These are phyloP conservation scores for Penicillium vulpinum DNA, from an alignment of 2,329 filamentous ascomycete species.

Conservation along the genomic window DNA sequence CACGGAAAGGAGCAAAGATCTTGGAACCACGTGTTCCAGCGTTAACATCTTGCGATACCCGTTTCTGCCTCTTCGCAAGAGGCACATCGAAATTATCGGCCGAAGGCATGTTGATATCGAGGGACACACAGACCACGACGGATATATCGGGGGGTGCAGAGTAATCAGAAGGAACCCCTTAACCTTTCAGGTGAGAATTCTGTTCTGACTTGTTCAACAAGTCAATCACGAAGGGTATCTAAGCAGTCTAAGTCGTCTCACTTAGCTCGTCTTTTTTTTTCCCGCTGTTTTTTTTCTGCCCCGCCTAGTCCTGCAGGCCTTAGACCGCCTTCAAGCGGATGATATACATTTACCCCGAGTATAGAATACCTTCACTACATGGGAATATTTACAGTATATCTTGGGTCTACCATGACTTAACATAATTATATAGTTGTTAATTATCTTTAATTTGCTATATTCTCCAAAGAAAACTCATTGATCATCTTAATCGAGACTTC, in stretches of 20 bases:
- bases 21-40: constrained; percentile 60
- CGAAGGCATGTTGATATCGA: constrained; percentile 46
- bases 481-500: neutral
- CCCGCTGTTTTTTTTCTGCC: constrained; percentile 13
- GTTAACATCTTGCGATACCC: constrained; percentile 43
- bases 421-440: rapidly evolving
- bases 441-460: rapidly evolving
- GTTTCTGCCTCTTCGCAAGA: constrained; percentile 75
- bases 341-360: neutral
- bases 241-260: neutral
- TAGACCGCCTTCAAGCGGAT: constrained; percentile 4
- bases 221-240: neutral
- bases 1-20: constrained; percentile 91
- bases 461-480: rapidly evolving
- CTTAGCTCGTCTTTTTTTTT: constrained; percentile 9
- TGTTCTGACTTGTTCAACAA: neutral
- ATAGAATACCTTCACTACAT: neutral
- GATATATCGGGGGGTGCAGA: neutral
- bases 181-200: neutral
- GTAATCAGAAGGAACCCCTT: neutral
- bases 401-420: neutral
- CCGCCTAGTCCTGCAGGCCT: neutral
- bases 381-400: neutral
- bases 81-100: constrained; percentile 60
- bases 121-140: neutral